A percentile compares a stretch with the other conserved stretches of the same genome.
phyloP scores from a whole-genome alignment of 2,329 filamentous ascomycete species.

The Ophiostoma perfectum region DNA sequence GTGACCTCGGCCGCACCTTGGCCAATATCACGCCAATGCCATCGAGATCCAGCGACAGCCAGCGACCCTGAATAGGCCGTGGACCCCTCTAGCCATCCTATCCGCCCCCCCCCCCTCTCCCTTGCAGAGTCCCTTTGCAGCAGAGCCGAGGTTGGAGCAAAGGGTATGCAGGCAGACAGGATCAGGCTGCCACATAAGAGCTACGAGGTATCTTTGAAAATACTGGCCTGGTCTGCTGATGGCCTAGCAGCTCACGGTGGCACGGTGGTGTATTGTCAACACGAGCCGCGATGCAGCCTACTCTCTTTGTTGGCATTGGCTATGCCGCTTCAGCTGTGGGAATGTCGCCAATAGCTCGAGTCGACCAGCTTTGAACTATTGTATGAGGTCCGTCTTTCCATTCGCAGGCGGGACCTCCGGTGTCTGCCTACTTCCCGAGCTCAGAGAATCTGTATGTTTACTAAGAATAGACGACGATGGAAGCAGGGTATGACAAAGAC shows the following conservation, averaged over 20 bases:
- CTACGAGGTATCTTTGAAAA: neutral
- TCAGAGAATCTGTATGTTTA: neutral
- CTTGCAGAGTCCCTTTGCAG: neutral
- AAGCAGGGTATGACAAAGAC: conserved; percentile 1
- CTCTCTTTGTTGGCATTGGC: too few species aligned
- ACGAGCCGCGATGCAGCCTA: too few species aligned
- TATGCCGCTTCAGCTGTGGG: too few species aligned
- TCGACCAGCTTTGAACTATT: too few species aligned
- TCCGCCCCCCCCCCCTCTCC: neutral
- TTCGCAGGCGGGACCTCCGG: neutral
- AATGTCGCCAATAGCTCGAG: too few species aligned
- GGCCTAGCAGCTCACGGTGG: too few species aligned
- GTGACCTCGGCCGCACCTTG: too few species aligned
- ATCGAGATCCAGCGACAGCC: neutral
- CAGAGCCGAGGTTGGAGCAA: neutral
- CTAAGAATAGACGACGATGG: neutral
- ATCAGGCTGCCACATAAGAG: neutral
- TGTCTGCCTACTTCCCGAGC: neutral
- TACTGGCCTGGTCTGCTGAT: neutral
- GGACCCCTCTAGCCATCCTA: neutral
- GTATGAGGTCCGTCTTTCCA: too few species aligned
- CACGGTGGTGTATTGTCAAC: too few species aligned
- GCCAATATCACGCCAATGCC: neutral
- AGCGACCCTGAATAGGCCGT: neutral
- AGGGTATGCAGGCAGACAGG: neutral